Evolutionary conservation across 1,284 basidiomycete species (phyloP), one percentile per base, ranked within the genome.

Genomic region (Apiotrichum mycotoxinovorans): DNA sequence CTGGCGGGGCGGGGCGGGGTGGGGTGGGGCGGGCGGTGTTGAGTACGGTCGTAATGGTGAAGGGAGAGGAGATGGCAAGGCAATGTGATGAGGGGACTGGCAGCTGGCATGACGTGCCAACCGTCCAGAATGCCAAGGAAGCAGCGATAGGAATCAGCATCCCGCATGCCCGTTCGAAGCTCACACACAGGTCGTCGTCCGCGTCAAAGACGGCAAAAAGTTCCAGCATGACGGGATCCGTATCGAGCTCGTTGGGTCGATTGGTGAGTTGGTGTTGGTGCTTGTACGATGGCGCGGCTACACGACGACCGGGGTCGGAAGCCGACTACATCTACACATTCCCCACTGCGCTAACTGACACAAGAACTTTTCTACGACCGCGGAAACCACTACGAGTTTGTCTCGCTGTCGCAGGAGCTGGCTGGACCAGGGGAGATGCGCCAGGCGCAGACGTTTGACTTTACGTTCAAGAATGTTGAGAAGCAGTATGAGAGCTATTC

Each of bases 401-500:
- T 98, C 17, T 96, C 95, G 15, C 79, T 98, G 61, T 90, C 91
- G 0, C 93, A 98, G 78, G 93, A 98, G 71, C 83, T 98, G 15
- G 92, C 94, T 0, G 87, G 89, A 0, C 91, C 93, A 10, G 93
- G 92, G 37, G 95, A 98, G 70, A 87, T 98, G 85, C 84, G 93
- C 49, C 88, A 91, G 67, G 91, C 91, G 0, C 92, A 97, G 78
- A 91, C 91, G 18, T 95, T 87, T 68, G 92, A 97, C 54, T 98
- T 98, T 77, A 83, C 85, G 66, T 98, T 98, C 84, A 98, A 98
- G 82, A 98, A 96, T 69, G 91, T 98, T 48, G 96, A 98, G 83
- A 98, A 98, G 81, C 92, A 95, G 73, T 97, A 91, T 70, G 95
- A 98, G 80, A 92, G 89, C 69, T 98, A 98, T 74, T 87, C 93